Base-by-base conservation (phyloP, 345 rosid species). In the Eucalyptus tenuipes region DNA sequence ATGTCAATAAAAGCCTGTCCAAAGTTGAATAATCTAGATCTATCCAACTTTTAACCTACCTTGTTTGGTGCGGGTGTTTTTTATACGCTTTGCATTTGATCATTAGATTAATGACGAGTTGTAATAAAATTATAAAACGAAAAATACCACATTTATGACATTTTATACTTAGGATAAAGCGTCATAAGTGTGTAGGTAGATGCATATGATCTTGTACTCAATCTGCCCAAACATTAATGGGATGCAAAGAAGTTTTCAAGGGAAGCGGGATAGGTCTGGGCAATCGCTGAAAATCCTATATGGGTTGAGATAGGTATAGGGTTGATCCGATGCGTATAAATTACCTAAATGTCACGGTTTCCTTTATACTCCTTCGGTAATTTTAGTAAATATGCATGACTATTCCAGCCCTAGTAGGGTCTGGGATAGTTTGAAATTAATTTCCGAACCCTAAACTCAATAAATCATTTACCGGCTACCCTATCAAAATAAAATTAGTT, bases 261-360 rank as follows among this genome's bases (percentile, higher is more conserved):
- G 25, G 45, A 71, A 37, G 3, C 25, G 25, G 0, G 14, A 37
- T 71, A 20, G 15, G 5, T 18, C 18, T 16, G 45, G 5, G 18
- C 14, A 37, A 71, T 71, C 37, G 82, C 5, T 71, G 14, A 37
- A 31, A 37, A 37, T 71, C 82, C 14, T 71, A 18, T 10, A 37
- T 20, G 8, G 27, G 10, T 71, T 37, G 45, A 6, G 27, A 37
- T 1, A 71, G 45, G 82, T 15, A 31, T 68, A 20, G 0, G 1
- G 10, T 68, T 31, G 20, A 29, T 31, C 42, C 1, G 42, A 68
- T 16, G 3, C 10, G 2, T 68, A n/a, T n/a, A 29, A 64, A n/a
- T 14, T 4, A n/a, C 37, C 37, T 64, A n/a, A 64, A 0, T 27
- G 31, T 61, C 15, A 0, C 8, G 2, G 29, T 61, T 20, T 0